Conservation (phyloP, 2,329 filamentous ascomycete species). For the Arthrocladium fulminans region DNA sequence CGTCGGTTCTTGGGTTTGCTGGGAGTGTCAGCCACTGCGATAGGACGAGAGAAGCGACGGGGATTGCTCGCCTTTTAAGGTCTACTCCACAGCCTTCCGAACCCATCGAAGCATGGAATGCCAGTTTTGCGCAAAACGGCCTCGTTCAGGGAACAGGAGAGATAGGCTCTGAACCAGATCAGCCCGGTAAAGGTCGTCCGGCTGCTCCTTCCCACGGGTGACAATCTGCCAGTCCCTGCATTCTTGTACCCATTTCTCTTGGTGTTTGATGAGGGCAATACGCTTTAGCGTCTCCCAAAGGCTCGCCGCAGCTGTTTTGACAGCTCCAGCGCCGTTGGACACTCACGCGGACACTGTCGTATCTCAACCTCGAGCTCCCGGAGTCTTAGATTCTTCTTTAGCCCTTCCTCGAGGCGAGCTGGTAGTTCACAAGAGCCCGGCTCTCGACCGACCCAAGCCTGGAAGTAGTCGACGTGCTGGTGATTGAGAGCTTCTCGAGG, state of each 20-base stretch:
- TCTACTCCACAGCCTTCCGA: conserved; percentile 1
- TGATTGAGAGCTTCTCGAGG: conserved; percentile 11
- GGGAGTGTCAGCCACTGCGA: neutral
- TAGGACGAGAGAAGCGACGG: neutral
- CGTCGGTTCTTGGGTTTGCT: conserved; percentile 12
- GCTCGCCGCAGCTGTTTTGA: conserved; percentile 1
- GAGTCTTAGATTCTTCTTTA: conserved; percentile 10
- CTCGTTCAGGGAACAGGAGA: conserved; percentile 11
- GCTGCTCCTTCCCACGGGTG: conserved; percentile 12
- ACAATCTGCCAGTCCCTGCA: conserved; percentile 14
- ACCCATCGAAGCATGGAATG: conserved; percentile 1
- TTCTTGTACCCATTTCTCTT: conserved; percentile 14
- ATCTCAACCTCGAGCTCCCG: conserved; percentile 10
- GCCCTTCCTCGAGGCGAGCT: conserved; percentile 10
- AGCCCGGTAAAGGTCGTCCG: conserved; percentile 5
- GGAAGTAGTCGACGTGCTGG: conserved; percentile 18
- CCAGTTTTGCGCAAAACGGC: conserved; percentile 8
- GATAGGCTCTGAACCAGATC: conserved; percentile 9
- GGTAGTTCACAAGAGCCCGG: conserved; percentile 11
- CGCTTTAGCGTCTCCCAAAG: neutral
- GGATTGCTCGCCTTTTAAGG: conserved; percentile 3
- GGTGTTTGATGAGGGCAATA: conserved; percentile 7
- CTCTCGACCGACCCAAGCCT: conserved; percentile 15
- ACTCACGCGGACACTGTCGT: conserved; percentile 2
- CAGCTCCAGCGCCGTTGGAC: neutral